Evolutionary conservation across 495 filamentous ascomycete genomes (phyloP), one percentile per base, ranked within the genome.

Genomic region (Tuber microsphaerosporum): DNA sequence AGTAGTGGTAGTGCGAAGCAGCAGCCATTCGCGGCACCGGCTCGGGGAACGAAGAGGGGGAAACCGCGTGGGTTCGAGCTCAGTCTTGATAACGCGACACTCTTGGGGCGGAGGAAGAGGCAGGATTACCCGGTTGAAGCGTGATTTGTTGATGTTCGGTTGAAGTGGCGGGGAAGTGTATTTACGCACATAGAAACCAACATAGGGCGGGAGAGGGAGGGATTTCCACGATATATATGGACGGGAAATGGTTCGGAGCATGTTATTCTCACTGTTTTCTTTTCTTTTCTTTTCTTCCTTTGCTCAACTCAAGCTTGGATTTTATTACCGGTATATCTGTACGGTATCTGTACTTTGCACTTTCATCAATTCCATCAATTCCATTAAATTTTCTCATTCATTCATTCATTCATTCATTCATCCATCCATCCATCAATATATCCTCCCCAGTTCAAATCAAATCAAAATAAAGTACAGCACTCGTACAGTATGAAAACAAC

Each of bases 61-160:
- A 41, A 41, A 75, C 87, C 88, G 74, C 87, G 89, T 71, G 90
- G 89, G 1, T 99, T 99, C 79, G 95, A 99, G 84, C 87, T 99
- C 44, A 97, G 89, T 82, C 85, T 99, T 22, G 92, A 97, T 75
- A 93, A 93, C 74, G 91, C 96, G 6, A 97, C 94, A 37, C 85
- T 99, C 74, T 85, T 99, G 0, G 94, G 93, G 14, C 88, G 94
- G 76, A 87, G 95, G 6, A 88, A 89, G 82, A 89, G n/a, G 4
- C 12, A 4, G 9, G 88, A 75, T 81, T 83, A 16, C 69, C 42
- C 14, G 3, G 22, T 61, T 4, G 51, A 61, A 61, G 51, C 12
- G n/a, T 61, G 51, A 65, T 65, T 31, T 17, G n/a, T 65, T 6
- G 26, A 31, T 14, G 56, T 31, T 31, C 16, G n/a, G 8, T 26